These are phyloP conservation scores for Colletotrichum eleusines DNA, from an alignment of 2,329 filamentous ascomycete species.

Conservation along the genomic window DNA sequence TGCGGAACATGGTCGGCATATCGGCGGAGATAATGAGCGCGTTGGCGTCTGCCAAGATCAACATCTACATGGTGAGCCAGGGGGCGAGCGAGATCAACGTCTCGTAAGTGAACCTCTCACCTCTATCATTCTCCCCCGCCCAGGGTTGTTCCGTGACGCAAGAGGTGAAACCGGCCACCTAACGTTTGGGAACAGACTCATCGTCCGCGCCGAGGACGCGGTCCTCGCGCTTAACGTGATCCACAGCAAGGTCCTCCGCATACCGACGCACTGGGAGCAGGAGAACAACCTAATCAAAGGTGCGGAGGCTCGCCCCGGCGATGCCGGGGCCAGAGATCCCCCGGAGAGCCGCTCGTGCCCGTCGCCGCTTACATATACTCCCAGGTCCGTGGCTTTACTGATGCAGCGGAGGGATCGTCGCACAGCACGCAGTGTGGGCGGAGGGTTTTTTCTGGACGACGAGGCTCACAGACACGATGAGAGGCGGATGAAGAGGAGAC, in stretches of 20 bases:
- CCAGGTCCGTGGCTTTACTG: conserved; percentile 40
- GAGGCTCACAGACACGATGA: neutral
- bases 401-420: neutral
- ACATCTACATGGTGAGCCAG: conserved; percentile 52
- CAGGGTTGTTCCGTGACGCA: neutral
- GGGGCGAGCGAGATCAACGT: conserved; percentile 99
- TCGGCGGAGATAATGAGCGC: conserved; percentile 39
- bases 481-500: conserved; percentile 1
- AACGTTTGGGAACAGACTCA: conserved; percentile 50
- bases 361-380: conserved; percentile 29
- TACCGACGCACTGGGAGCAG: conserved; percentile 38
- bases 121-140: neutral
- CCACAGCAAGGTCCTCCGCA: conserved; percentile 75
- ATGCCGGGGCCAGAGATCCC: neutral
- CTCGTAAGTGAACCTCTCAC: conserved; percentile 68
- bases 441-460: neutral
- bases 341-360: neutral
- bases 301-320: conserved; percentile 15
- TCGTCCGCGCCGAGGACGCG: conserved; percentile 91
- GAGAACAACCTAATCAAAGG: conserved; percentile 39
- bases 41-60: conserved; percentile 36
- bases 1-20: conserved; percentile 97
- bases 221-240: conserved; percentile 94
- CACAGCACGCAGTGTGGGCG: neutral
- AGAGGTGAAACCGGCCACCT: neutral